Conservation (phyloP, 805 yeast species). For the Wickerhamomyces bovis region DNA sequence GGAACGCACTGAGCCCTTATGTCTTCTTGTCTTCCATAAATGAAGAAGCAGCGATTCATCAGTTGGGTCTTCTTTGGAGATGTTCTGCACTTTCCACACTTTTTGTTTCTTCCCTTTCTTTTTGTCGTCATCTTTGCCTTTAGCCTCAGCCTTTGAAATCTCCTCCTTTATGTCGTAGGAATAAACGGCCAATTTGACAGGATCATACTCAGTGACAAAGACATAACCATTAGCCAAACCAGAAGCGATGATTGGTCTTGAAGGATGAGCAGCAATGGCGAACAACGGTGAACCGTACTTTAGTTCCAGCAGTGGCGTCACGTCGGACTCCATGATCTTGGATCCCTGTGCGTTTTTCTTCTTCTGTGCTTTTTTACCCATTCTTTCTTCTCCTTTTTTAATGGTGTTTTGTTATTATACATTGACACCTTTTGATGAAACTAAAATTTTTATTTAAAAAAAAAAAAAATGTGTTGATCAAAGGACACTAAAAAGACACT, state of each 20-base stretch:
- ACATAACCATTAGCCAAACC: constrained; percentile 86
- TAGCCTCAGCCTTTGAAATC: constrained; percentile 23
- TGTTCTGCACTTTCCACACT: constrained; percentile 39
- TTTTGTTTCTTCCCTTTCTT: constrained; percentile 27
- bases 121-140: constrained; percentile 5
- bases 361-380: constrained; percentile 12
- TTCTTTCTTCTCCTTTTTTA: too few species aligned
- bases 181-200: constrained; percentile 35
- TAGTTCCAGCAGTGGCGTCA: constrained; percentile 30
- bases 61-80: constrained; percentile 15
- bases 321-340: constrained; percentile 15
- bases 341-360: constrained; percentile 11
- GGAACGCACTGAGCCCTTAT: constrained; percentile 81
- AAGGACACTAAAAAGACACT: background rate
- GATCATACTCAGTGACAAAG: constrained; percentile 52
- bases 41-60: constrained; percentile 22
- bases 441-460: background rate
- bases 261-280: constrained; percentile 73
- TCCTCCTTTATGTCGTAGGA: constrained; percentile 22
- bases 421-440: background rate
- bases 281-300: constrained; percentile 60
- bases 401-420: background rate
- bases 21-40: constrained; percentile 83
- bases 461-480: background rate
- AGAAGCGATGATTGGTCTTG: constrained; percentile 50